Evolutionary conservation across 75 land plant species (phyloP).

Genomic region (Ceratopteris richardii): DNA sequence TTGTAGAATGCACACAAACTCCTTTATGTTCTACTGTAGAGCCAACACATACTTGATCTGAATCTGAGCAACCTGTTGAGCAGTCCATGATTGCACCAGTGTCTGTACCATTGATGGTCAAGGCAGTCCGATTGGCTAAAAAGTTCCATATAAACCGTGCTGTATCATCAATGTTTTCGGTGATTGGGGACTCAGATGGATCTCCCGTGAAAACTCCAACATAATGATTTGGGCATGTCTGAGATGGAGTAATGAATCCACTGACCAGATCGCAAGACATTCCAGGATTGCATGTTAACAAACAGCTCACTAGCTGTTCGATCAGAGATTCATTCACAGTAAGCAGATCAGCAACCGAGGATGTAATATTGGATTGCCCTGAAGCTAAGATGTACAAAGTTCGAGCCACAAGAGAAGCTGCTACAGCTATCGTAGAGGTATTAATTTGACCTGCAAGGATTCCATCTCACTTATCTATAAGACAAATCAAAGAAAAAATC

Average conservation of each 20-base stretch:
- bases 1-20: conserved; percentile 64
- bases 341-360: conserved; percentile 28
- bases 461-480: background rate
- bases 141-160: conserved; percentile 93
- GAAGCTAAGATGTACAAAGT: conserved; percentile 63
- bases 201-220: conserved; percentile 78
- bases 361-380: conserved; percentile 13
- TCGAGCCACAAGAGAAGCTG: conserved; percentile 77
- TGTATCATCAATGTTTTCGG: conserved; percentile 47
- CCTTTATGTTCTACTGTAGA: conserved; percentile 59
- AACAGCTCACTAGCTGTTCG: conserved; percentile 63
- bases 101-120: conserved; percentile 7
- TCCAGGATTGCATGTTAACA: conserved; percentile 71
- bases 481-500: background rate
- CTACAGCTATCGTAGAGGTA: conserved; percentile 54
- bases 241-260: conserved; percentile 49
- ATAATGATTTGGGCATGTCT: conserved; percentile 66
- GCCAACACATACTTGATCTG: conserved; percentile 65
- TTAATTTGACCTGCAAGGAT: conserved; percentile 63
- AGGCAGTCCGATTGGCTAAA: conserved; percentile 67
- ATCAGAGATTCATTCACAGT: conserved; percentile 66
- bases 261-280: conserved; percentile 64
- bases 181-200: conserved; percentile 39
- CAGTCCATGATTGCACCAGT: conserved; percentile 25
- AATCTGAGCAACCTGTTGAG: conserved; percentile 39